Evolutionary conservation across 2,329 filamentous ascomycete species (phyloP), one percentile per base, ranked within the genome.

Genomic region (Arthroderma sp.): DNA sequence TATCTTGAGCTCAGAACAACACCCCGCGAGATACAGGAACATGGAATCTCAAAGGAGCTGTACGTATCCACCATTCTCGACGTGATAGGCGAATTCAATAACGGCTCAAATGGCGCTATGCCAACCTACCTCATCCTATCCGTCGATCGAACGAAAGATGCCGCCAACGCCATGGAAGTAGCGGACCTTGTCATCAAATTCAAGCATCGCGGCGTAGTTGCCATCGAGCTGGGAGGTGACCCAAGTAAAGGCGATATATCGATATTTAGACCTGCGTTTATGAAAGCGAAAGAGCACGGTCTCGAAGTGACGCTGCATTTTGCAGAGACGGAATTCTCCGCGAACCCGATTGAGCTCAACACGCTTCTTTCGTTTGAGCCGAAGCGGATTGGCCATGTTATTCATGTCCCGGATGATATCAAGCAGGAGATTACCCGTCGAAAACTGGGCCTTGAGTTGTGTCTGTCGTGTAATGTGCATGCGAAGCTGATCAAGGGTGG

Each of bases 1-100:
- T 89, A 91, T 57, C 71, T 88, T 8, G 85, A 93, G 59, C 73
- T 91, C 27, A 78, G 85, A 37, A 89, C 85, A 0, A 91, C 84
- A 1, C 85, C 85, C 1, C 76, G 85, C 43, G 70, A 73, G 1
- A 75, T 81, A 31, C 67, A 72, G 3, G 57, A 62, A 0, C 65
- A 68, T 4, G 62, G 62, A 9, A 64, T 85, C 34, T 74, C 77
- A 27, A 77, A 78, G 50, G 71, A 73, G 3, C 66, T 69, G 44
- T 89, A 91, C 60, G 70, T 89, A 30, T 53, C 66, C 31, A 74
- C 74, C 4, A 71, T 91, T n/a, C 69, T 87, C 6, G 60, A 66
- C n/a, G 70, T 75, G n/a, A 78, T 89, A 29, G 58, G 64, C 2
- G 55, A 60, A 2, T 80, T 76, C 53, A 70, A 73, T 46, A 55